Conservation (phyloP, 305 asterid species). For the Fraxinus paxiana region DNA sequence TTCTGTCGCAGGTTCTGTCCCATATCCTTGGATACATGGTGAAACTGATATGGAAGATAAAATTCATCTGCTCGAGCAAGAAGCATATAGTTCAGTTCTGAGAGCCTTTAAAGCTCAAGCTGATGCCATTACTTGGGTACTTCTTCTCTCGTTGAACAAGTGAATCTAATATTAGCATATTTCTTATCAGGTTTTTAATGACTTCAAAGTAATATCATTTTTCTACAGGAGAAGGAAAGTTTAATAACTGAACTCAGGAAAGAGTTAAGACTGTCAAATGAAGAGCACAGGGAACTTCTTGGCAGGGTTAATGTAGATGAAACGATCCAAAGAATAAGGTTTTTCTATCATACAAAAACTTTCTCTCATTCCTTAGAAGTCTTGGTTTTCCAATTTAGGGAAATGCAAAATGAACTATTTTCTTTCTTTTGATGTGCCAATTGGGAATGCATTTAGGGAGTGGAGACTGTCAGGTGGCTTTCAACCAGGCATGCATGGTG, state of each 20-base stretch:
- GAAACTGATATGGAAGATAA: conserved; percentile 74
- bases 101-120: conserved; percentile 91
- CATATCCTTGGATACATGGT: conserved; percentile 56
- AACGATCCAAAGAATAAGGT: conserved; percentile 79
- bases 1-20: conserved; percentile 50
- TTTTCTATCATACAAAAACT: conserved; percentile 11
- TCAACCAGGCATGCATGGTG: conserved; percentile 46
- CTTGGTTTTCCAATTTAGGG: conserved; percentile 5
- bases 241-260: conserved; percentile 75
- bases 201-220: conserved; percentile 34
- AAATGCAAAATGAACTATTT: neutral
- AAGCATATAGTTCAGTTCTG: conserved; percentile 78
- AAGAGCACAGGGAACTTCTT: conserved; percentile 78
- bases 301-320: conserved; percentile 70
- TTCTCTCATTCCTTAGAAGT: conserved; percentile 18
- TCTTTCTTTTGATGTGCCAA: conserved; percentile 3
- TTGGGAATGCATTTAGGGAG: conserved; percentile 46
- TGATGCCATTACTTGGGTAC: conserved; percentile 90
- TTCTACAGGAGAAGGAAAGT: conserved; percentile 76
- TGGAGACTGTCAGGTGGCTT: conserved; percentile 70
- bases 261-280: conserved; percentile 78
- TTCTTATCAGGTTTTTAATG: conserved; percentile 34
- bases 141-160: conserved; percentile 3
- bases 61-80: conserved; percentile 89
- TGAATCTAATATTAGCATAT: conserved; percentile 29